Evolutionary conservation across 2,329 filamentous ascomycete genomes (phyloP).

Genomic region (Fusarium cyanostomum): DNA sequence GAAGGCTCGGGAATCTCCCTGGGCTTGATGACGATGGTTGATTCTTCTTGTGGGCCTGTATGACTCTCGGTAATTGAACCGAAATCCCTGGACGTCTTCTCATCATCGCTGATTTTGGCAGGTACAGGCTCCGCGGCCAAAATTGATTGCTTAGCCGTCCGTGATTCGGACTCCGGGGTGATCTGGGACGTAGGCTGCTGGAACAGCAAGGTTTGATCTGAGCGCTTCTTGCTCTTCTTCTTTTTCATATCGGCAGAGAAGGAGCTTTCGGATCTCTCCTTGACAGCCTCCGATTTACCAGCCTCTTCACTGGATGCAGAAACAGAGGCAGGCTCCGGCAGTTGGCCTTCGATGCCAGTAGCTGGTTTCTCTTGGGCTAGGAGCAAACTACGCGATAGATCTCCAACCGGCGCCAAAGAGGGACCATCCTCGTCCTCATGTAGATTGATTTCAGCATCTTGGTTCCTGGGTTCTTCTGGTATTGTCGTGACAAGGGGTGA

Average conservation of each 20-base stretch:
- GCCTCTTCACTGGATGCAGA: not conserved
- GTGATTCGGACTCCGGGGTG: conserved; percentile 8
- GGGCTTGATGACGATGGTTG: not conserved
- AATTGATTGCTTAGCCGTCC: not conserved
- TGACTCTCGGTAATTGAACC: not conserved
- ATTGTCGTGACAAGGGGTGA: not conserved
- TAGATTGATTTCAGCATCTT: not conserved
- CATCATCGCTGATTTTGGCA: not conserved
- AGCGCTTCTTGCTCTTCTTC: conserved; percentile 32
- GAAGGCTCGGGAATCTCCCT: not conserved
- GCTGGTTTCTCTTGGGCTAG: not conserved
- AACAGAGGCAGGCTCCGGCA: not conserved
- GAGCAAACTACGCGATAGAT: not conserved
- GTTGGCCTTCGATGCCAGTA: not conserved
- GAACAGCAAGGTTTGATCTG: not conserved
- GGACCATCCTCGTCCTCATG: not conserved
- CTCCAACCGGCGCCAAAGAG: not conserved
- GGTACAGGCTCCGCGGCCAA: not conserved
- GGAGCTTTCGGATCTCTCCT: conserved; percentile 1
- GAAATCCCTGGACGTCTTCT: not conserved
- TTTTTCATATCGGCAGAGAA: conserved; percentile 45
- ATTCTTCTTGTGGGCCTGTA: not conserved
- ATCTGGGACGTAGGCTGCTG: conserved; percentile 11
- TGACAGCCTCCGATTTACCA: not conserved
- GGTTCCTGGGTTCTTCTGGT: not conserved